Base-by-base conservation (phyloP, 2,329 filamentous ascomycete species). In the Penicillium occitanis region DNA sequence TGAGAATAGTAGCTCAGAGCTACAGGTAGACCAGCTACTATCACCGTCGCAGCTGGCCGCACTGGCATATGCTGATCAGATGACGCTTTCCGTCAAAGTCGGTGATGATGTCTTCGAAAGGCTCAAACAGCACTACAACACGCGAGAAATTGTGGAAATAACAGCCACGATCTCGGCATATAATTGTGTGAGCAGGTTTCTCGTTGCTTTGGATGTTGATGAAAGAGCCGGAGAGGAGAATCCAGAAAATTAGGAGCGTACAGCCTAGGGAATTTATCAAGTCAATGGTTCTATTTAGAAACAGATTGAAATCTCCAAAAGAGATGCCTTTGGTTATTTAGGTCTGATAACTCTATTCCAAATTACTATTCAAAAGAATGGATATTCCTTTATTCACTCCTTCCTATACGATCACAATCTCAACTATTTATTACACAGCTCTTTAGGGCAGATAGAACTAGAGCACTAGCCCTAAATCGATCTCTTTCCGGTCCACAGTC, bases 151-250 rank as follows among this genome's bases (percentile, higher is more conserved):
- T 2, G 28, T 57, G 3, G 51, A 57, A 19, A 57, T 57, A n/a
- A 57, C 51, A n/a, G 51, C 51, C 8, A 57, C 51, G 6, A 17
- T 57, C 33, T 33, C 28, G 11, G 51, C 51, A 33, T 57, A 57
- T 19, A 57, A 57, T 11, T 57, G 51, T 7, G 28, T 33, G 28
- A 57, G 51, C 33, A 33, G 51, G 17, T 57, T 57, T 37, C 33
- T 57, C 10, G 51, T 57, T 57, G 51, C 51, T 11, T 37, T 57
- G 30, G 51, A 57, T 57, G 51, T 57, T 57, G 51, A 37, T n/a
- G 51, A 57, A 22, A 19, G 33, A 35, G 48, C 48, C 6, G 25
- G 22, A 28, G 14, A 17, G 48, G 25, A 17, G 1, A 10, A 50
- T 14, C 1, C 22, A 14, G 22, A 4, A 3, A 50, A 28, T 1